Evolutionary conservation across 768 basidiomycete species (phyloP).

Genomic region (Hebeloma cylindrosporum): DNA sequence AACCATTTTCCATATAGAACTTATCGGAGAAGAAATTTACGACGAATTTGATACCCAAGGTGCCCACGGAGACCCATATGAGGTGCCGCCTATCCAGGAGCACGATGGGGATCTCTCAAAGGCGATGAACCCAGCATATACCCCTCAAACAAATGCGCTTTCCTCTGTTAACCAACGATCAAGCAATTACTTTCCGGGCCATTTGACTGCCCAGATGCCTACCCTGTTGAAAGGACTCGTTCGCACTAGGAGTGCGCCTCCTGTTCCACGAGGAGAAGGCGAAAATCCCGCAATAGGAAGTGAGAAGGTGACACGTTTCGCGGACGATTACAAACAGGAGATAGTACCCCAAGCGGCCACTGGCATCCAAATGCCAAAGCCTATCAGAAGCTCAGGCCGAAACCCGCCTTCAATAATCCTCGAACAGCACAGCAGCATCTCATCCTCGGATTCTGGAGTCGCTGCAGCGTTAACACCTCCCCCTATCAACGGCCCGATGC

Average conservation of each 20-base stretch:
- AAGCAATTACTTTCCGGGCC: no score
- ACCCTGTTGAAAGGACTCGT: slow-evolving; percentile 51
- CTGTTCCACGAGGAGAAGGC: slow-evolving; percentile 45
- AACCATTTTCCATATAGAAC: slow-evolving; percentile 45
- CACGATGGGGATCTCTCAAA: slow-evolving; percentile 7
- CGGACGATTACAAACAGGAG: slow-evolving; percentile 7
- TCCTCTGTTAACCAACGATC: slow-evolving; percentile 20
- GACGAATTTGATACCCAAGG: slow-evolving; percentile 88
- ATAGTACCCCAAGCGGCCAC: slow-evolving; percentile 1
- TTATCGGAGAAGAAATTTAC: slow-evolving; percentile 92
- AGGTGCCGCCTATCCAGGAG: slow-evolving; percentile 26
- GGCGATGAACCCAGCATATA: neutral
- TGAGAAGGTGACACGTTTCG: slow-evolving; percentile 9
- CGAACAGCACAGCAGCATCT: slow-evolving; percentile 29
- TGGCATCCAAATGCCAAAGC: slow-evolving; percentile 22
- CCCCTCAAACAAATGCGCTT: slow-evolving; percentile 12
- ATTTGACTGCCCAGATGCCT: slow-evolving; percentile 32
- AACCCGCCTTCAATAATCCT: slow-evolving; percentile 25
- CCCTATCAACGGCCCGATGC: neutral
- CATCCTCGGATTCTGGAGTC: slow-evolving; percentile 19
- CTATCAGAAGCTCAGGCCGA: slow-evolving; percentile 14
- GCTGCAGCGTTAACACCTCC: slow-evolving; percentile 1
- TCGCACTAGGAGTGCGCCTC: slow-evolving; percentile 58
- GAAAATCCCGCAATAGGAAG: slow-evolving; percentile 4
- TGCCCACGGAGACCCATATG: slow-evolving; percentile 51